Evolutionary conservation across 75 land plant species (phyloP).

Genomic region (Pinus albicaulis): DNA sequence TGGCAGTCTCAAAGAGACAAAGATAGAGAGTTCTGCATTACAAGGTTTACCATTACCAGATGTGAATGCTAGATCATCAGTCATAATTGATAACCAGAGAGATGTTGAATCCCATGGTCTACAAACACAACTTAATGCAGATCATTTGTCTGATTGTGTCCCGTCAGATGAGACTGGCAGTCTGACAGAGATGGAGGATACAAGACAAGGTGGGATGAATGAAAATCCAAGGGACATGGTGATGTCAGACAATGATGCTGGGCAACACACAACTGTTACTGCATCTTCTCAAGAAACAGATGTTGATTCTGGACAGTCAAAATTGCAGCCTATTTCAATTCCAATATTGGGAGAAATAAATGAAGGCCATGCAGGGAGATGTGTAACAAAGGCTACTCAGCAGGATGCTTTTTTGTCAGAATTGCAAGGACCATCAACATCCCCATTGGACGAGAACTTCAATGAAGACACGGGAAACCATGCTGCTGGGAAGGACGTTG

Average conservation of each 20-base stretch:
- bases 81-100: too few relatives aligned
- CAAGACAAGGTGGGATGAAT: too few relatives aligned
- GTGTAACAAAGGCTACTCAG: background rate
- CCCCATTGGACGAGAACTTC: background rate
- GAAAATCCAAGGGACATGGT: too few relatives aligned
- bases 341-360: background rate
- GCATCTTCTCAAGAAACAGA: background rate
- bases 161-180: too few relatives aligned
- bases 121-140: too few relatives aligned
- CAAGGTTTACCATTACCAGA: too few relatives aligned
- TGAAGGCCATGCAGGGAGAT: background rate
- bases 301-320: background rate
- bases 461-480: background rate
- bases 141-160: too few relatives aligned
- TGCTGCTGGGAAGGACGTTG: background rate
- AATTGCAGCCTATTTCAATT: background rate
- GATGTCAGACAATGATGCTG: background rate
- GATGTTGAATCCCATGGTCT: too few relatives aligned
- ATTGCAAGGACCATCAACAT: background rate
- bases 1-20: too few relatives aligned
- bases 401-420: background rate
- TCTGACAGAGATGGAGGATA: too few relatives aligned
- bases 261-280: background rate
- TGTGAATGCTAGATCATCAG: too few relatives aligned
- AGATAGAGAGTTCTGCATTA: too few relatives aligned